Evolutionary conservation across 83 land plant genomes (phyloP).

Genomic region (Thuja plicata): DNA sequence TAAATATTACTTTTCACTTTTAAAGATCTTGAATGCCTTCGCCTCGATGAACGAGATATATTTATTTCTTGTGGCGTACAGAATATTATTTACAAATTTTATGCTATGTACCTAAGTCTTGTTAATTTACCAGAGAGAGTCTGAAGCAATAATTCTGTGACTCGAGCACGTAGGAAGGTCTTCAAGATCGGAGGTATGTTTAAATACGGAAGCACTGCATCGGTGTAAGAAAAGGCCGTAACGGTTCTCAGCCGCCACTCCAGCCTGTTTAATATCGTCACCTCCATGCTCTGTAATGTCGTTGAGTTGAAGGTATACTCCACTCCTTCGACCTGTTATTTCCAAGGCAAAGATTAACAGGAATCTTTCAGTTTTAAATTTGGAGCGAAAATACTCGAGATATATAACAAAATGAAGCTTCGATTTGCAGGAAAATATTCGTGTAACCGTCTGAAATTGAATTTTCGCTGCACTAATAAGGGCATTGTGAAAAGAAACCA

Average conservation of each 20-base stretch:
- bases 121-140: conserved; percentile 28
- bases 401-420: background rate
- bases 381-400: background rate
- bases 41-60: background rate
- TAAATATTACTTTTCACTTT: background rate
- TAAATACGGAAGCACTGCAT: conserved; percentile 19
- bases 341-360: background rate
- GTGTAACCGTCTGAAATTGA: background rate
- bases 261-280: conserved; percentile 35
- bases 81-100: background rate
- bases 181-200: background rate
- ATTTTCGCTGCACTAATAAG: background rate
- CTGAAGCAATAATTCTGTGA: conserved; percentile 28
- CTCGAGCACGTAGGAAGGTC: conserved; percentile 10
- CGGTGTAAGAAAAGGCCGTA: conserved; percentile 43
- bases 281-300: conserved; percentile 47
- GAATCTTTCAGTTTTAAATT: background rate
- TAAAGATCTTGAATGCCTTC: background rate
- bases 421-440: background rate
- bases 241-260: conserved; percentile 43
- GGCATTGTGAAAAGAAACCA: background rate
- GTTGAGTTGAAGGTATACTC: conserved; percentile 35
- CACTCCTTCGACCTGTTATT: conserved; percentile 36
- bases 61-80: background rate
- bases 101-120: background rate